A percentile compares a stretch with the other conserved stretches of the same genome.
These are phyloP conservation scores for Boletus pseudopeckii DNA, from an alignment of 768 basidiomycete genomes.

Conservation along the genomic window DNA sequence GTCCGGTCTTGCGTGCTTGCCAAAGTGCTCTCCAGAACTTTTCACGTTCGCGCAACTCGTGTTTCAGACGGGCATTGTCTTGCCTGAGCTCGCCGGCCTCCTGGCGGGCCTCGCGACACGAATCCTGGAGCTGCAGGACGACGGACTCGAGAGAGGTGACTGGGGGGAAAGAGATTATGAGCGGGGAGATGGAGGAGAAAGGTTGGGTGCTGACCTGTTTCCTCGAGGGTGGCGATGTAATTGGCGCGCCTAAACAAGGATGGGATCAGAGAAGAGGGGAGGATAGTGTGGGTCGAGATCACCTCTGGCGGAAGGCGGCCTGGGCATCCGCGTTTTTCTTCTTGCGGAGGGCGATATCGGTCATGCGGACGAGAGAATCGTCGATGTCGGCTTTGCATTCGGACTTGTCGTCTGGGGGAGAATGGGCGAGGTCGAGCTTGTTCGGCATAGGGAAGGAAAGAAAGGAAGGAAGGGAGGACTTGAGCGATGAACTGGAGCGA, in stretches of 20 bases:
- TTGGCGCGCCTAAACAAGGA: constrained; percentile 54
- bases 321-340: constrained; percentile 91
- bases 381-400: constrained; percentile 37
- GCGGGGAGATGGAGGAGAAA: constrained; percentile 1
- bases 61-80: constrained; percentile 61
- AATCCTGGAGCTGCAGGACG: constrained; percentile 79
- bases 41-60: constrained; percentile 69
- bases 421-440: constrained; percentile 25
- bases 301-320: constrained; percentile 75
- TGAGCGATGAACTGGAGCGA: constrained; percentile 11
- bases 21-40: constrained; percentile 69
- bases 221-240: constrained; percentile 85
- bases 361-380: constrained; percentile 41
- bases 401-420: constrained; percentile 36
- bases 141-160: constrained; percentile 85
- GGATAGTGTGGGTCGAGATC: constrained; percentile 3
- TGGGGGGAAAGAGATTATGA: constrained; percentile 29
- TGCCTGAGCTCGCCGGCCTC: constrained; percentile 62
- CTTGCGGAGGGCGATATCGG: constrained; percentile 72
- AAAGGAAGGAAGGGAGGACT: constrained; percentile 3
- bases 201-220: constrained; percentile 50
- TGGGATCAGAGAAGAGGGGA: constrained; percentile 21
- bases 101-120: constrained; percentile 62
- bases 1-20: constrained; percentile 58
- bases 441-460: constrained; percentile 25